These are phyloP conservation scores for Coccomyxa sp. DNA, from an alignment of 139 green algal genomes.

Conservation along the genomic window DNA sequence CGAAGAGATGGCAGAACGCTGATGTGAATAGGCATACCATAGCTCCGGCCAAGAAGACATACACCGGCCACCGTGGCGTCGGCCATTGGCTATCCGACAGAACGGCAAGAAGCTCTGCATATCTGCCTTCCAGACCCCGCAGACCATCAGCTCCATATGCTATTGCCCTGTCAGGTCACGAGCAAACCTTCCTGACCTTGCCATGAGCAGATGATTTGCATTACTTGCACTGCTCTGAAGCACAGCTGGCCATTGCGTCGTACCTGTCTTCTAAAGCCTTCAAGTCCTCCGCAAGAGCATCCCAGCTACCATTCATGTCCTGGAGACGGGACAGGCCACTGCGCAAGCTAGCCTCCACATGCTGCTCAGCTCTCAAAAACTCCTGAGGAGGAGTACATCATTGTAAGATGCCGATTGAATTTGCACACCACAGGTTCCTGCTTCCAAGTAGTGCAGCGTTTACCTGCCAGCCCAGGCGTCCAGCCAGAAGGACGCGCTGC, in stretches of 20 bases:
- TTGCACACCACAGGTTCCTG: not conserved
- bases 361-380: not conserved
- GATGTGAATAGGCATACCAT: conserved; percentile 85
- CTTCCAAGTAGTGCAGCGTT: not conserved
- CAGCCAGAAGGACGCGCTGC: not conserved
- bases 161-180: not conserved
- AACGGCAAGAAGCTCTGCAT: conserved; percentile 1
- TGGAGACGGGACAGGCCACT: not conserved
- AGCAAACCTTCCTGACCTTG: not conserved
- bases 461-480: not conserved
- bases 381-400: not conserved
- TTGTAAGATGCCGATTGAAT: not conserved
- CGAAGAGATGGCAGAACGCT: conserved; percentile 83
- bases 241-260: not conserved
- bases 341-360: not conserved
- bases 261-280: not conserved
- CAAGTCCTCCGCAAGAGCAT: not conserved
- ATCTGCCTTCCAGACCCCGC: conserved; percentile 6
- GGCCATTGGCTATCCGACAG: conserved; percentile 22
- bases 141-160: not conserved
- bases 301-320: not conserved
- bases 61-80: conserved; percentile 62
- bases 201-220: not conserved
- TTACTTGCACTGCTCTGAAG: not conserved
- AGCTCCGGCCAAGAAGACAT: conserved; percentile 83